Conservation (phyloP, 305 asterid genomes). For the Solanum chacoense region DNA sequence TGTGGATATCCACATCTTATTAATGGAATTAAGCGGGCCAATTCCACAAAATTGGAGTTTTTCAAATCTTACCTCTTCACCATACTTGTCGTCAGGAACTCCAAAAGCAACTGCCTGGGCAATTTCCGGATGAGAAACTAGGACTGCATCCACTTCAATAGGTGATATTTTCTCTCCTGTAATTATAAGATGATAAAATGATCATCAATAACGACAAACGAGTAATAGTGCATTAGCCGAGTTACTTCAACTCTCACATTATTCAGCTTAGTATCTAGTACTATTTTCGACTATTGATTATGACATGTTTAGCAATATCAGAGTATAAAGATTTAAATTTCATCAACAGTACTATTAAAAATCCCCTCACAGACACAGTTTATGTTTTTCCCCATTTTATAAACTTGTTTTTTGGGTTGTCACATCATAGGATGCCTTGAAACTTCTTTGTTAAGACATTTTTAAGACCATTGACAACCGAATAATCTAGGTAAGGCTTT, state of each 20-base stretch:
- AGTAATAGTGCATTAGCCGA: background rate
- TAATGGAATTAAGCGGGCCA: background rate
- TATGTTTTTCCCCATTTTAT: background rate
- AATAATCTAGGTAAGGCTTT: background rate
- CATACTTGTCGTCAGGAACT: constrained; percentile 93
- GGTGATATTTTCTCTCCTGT: constrained; percentile 97
- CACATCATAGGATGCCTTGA: background rate
- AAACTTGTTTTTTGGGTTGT: background rate
- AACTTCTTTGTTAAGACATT: background rate
- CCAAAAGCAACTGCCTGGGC: constrained; percentile 88
- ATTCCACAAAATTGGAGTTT: background rate
- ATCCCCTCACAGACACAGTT: background rate
- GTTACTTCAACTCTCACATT: background rate
- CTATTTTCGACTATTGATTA: background rate
- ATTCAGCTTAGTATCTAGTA: background rate
- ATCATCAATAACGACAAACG: background rate
- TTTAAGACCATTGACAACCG: background rate
- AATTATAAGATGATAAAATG: background rate
- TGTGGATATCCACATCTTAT: background rate
- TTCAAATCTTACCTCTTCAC: constrained; percentile 67
- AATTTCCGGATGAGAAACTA: constrained; percentile 74
- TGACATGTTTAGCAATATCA: background rate
- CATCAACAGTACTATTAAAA: background rate
- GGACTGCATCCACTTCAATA: constrained; percentile 83
- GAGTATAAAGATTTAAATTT: background rate